Evolutionary conservation across 441 rosid genomes (phyloP), one percentile per base, ranked within the genome.

Genomic region (Brassica hybrid): DNA sequence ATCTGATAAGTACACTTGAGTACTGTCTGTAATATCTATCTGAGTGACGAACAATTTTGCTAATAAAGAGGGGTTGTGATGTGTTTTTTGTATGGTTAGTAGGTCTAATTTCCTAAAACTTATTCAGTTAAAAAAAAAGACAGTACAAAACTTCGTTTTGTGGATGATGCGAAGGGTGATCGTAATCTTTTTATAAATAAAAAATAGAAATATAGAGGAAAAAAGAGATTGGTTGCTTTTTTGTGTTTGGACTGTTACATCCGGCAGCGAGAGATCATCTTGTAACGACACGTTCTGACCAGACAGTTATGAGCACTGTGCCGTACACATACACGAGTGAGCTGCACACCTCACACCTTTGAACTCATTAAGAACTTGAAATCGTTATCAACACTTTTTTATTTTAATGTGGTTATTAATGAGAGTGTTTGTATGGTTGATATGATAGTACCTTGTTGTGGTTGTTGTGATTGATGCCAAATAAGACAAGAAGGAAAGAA

Each of bases 261-360:
- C 63, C 34, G 7, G 68, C 63, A 32, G 6, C 12, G 71, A 30
- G 54, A 58, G 63, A 77, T 13, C 48, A 58, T 45, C 5, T 57
- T 21, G 76, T 1, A 65, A 65, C 45, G 80, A 77, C 80, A 77
- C 76, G 80, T 77, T 62, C 27, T 65, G 72, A 65, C 63, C 48
- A 58, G 68, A 77, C 81, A 65, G 56, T 71, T 71, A 68, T 77
- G 68, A 32, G 68, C 32, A 72, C 45, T 64, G 68, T 59, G 67
- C 32, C 72, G 73, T 64, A 76, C 71, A 17, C 64, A 25, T 52
- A 73, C 64, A 60, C 67, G 67, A 75, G 18, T 21, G 63, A 59
- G 67, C 65, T 21, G 23, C 23, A 43, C 56, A 36, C 6, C 67
- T n/a, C 60, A 36, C 65, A 75, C 43, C 65, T 17, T 8, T 25